These are phyloP conservation scores for Magnusiomyces magnusii DNA, from an alignment of 1,139 yeast species.

Conservation along the genomic window DNA sequence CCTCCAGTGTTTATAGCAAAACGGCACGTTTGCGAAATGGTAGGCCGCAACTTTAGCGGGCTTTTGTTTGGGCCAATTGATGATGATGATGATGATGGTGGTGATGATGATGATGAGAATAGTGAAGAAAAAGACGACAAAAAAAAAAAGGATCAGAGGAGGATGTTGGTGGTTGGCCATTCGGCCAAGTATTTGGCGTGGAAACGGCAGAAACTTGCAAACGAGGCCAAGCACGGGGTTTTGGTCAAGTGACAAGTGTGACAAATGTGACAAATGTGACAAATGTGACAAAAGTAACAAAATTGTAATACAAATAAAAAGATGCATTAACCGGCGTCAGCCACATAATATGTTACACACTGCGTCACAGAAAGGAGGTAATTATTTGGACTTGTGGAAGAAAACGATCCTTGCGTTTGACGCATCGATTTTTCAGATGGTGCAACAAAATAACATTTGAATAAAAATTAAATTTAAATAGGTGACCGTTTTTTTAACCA, in stretches of 20 bases:
- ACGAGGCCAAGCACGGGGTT: neutral
- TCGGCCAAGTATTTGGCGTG: slow-evolving; percentile 65
- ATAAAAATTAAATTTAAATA: too few relatives aligned
- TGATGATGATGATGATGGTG: too few relatives aligned
- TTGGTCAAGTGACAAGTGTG: neutral
- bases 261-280: too few relatives aligned
- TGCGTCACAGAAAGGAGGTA: too few relatives aligned
- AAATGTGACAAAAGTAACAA: too few relatives aligned
- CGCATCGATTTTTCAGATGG: too few relatives aligned
- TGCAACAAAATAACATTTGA: too few relatives aligned
- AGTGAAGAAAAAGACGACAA: neutral
- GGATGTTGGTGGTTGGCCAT: slow-evolving; percentile 45
- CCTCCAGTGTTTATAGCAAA: slow-evolving; percentile 60
- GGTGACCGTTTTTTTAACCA: too few relatives aligned
- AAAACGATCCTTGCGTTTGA: too few relatives aligned
- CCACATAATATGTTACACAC: too few relatives aligned
- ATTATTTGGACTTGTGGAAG: too few relatives aligned
- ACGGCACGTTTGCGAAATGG: slow-evolving; percentile 36
- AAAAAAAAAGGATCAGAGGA: slow-evolving; percentile 17
- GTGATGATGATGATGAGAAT: neutral
- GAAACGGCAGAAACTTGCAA: slow-evolving; percentile 34
- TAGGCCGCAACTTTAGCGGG: slow-evolving; percentile 17
- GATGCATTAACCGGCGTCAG: neutral
- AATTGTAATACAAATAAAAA: neutral
- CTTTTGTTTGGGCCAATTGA: slow-evolving; percentile 10